These are phyloP conservation scores for Penicillium soppii DNA, from an alignment of 495 filamentous ascomycete genomes.

Conservation along the genomic window DNA sequence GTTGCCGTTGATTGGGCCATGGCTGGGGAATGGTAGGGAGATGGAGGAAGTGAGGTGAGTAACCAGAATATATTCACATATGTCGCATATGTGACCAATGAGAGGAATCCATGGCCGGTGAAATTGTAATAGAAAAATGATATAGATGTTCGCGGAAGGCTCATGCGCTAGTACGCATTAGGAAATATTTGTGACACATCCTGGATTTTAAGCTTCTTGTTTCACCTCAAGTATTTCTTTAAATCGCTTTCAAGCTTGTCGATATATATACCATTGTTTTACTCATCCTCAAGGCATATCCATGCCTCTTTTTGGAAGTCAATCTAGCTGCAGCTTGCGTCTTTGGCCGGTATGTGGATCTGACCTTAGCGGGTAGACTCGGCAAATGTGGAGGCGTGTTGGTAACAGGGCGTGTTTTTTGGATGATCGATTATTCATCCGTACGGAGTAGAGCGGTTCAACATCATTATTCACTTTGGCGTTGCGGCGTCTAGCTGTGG, in stretches of 20 bases:
- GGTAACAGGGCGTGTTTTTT: background rate
- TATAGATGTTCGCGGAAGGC: background rate
- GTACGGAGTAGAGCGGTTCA: background rate
- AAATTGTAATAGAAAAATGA: background rate
- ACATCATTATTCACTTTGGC: no score
- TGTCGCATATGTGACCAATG: no score
- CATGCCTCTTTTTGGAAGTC: no score
- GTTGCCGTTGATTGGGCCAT: background rate
- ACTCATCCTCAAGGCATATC: no score
- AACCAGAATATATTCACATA: no score
- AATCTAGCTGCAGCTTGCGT: no score
- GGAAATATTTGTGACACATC: background rate
- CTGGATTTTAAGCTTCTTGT: background rate
- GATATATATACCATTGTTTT: no score
- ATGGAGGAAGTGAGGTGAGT: background rate
- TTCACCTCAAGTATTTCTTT: no score
- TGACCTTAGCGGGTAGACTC: background rate
- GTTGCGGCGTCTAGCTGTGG: no score
- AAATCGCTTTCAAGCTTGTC: no score
- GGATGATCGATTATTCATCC: background rate
- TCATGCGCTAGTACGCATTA: background rate
- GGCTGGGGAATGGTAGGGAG: background rate
- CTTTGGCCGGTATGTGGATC: background rate
- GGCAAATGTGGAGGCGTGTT: background rate
- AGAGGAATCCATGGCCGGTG: background rate